A percentile compares a stretch with the other conserved stretches of the same genome.
These are phyloP conservation scores for Trichoderma koningii DNA, from an alignment of 2,329 filamentous ascomycete genomes.

Conservation along the genomic window DNA sequence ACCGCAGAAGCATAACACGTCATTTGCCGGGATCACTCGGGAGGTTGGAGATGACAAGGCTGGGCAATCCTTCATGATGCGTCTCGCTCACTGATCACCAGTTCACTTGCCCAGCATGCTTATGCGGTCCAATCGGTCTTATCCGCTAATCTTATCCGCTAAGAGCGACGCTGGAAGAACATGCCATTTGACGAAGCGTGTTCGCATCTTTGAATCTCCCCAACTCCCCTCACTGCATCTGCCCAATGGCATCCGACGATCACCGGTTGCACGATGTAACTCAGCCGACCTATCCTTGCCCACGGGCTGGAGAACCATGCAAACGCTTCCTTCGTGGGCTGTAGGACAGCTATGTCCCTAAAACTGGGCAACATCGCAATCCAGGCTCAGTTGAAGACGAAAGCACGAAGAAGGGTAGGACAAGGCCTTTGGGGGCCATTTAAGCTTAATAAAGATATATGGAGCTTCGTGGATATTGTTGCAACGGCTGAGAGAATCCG, in stretches of 20 bases:
- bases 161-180: neutral
- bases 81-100: neutral
- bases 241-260: constrained; percentile 25
- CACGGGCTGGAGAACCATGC: neutral
- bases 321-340: neutral
- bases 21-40: neutral
- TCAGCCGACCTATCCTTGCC: neutral
- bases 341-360: neutral
- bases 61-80: neutral
- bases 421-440: neutral
- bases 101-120: neutral
- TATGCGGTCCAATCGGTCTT: constrained; percentile 11
- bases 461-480: constrained; percentile 3
- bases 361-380: neutral
- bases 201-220: constrained; percentile 1
- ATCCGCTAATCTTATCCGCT: neutral
- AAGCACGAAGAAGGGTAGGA: neutral
- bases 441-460: constrained; percentile 20
- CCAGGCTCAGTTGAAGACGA: neutral
- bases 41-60: neutral
- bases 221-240: constrained; percentile 15
- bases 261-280: constrained; percentile 23
- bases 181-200: neutral
- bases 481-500: neutral
- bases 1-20: neutral